Conservation (phyloP, 305 asterid species). For the Fraxinus platypoda region DNA sequence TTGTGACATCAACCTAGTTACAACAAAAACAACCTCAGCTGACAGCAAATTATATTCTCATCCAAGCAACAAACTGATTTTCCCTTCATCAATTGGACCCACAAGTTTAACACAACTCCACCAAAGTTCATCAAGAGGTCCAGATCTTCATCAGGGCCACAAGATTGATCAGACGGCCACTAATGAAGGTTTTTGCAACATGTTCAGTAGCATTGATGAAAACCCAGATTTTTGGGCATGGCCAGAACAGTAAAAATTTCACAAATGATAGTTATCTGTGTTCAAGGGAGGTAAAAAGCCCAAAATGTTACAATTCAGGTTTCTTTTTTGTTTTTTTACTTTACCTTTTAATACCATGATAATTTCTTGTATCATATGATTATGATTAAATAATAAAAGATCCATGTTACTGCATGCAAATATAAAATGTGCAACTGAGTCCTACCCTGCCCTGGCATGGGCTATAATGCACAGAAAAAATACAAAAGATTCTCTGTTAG, state of each 20-base stretch:
- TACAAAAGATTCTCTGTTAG: slow-evolving; percentile 33
- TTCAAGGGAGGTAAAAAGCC: background rate
- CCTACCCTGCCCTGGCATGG: slow-evolving; percentile 42
- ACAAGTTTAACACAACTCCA: slow-evolving; percentile 26
- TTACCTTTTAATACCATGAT: background rate
- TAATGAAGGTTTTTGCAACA: slow-evolving; percentile 43
- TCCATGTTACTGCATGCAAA: slow-evolving; percentile 48
- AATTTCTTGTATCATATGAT: slow-evolving; percentile 8
- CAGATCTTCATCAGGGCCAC: slow-evolving; percentile 3
- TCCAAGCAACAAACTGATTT: slow-evolving; percentile 15
- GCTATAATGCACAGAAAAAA: slow-evolving; percentile 29
- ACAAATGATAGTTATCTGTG: slow-evolving; percentile 5
- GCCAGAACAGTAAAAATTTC: slow-evolving; percentile 55
- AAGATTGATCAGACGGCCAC: slow-evolving; percentile 19
- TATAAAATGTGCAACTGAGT: slow-evolving; percentile 30
- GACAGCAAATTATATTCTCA: slow-evolving; percentile 28
- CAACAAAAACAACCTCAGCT: slow-evolving; percentile 29
- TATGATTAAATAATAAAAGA: slow-evolving; percentile 13
- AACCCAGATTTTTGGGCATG: slow-evolving; percentile 66
- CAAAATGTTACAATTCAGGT: slow-evolving; percentile 7
- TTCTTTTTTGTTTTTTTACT: slow-evolving; percentile 1
- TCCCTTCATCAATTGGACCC: slow-evolving; percentile 19
- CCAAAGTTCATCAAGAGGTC: slow-evolving; percentile 25
- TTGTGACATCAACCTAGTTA: slow-evolving; percentile 42
- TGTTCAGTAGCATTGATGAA: slow-evolving; percentile 60